Percentiles rank a stretch among this genome's conserved stretches.
These are phyloP conservation scores for Mycena amicta DNA, from an alignment of 768 basidiomycete genomes.

Conservation along the genomic window DNA sequence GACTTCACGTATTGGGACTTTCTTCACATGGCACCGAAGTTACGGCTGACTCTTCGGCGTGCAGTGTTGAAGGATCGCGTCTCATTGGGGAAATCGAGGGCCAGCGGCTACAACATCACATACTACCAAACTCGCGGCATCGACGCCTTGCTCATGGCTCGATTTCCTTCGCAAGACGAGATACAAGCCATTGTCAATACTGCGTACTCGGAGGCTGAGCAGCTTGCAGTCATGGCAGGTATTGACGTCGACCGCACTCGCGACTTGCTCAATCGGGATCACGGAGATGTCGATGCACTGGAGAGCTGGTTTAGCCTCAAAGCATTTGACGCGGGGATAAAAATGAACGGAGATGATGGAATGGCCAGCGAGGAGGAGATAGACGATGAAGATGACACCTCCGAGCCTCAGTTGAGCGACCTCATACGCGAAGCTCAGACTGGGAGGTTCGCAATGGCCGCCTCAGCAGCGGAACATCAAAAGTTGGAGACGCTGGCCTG, in stretches of 20 bases:
- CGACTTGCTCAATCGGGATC: background rate
- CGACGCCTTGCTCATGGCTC: background rate
- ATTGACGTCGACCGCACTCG: background rate
- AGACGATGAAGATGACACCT: too few species aligned
- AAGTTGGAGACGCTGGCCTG: too few species aligned
- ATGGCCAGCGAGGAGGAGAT: too few species aligned
- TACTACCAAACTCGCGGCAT: background rate
- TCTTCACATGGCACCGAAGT: constrained; percentile 31
- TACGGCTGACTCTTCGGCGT: constrained; percentile 1
- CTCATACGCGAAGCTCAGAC: too few species aligned
- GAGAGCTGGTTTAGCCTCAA: too few species aligned
- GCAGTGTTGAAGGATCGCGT: background rate
- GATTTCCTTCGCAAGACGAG: background rate
- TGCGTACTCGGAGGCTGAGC: background rate
- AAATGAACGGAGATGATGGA: too few species aligned
- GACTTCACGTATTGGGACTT: constrained; percentile 40
- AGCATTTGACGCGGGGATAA: too few species aligned
- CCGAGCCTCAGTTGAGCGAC: too few species aligned
- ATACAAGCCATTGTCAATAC: background rate
- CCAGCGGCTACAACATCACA: background rate
- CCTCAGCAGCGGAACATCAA: too few species aligned
- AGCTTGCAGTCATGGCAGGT: background rate
- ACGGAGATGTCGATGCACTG: too few species aligned
- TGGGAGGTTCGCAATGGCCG: too few species aligned
- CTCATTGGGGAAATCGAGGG: background rate